These are phyloP conservation scores for Cladorrhinum sp. DNA, from an alignment of 2,329 filamentous ascomycete genomes.

Conservation along the genomic window DNA sequence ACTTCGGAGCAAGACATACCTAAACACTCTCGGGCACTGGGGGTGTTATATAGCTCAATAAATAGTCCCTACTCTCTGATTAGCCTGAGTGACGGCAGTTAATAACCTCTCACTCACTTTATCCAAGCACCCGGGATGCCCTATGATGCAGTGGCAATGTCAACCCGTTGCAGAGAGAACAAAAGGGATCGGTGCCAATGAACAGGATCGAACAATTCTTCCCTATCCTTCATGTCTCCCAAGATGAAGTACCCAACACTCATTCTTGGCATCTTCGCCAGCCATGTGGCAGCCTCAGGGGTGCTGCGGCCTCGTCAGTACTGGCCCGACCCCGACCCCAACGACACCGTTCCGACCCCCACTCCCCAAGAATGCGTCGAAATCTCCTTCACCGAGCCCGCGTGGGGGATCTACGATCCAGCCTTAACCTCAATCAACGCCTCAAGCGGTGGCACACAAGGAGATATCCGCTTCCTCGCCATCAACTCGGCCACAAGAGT, in stretches of 20 bases:
- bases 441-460: slow-evolving; percentile 19
- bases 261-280: not conserved
- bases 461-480: slow-evolving; percentile 21
- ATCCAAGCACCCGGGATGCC: not conserved
- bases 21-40: not conserved
- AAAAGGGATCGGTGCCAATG: not conserved
- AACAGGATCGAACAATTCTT: not conserved
- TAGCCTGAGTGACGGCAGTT: slow-evolving; percentile 2
- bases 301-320: slow-evolving; percentile 11
- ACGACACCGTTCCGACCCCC: not conserved
- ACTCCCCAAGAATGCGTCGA: slow-evolving; percentile 15
- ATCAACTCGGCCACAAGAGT: slow-evolving; percentile 18
- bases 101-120: not conserved
- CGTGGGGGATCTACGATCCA: slow-evolving; percentile 20
- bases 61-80: not conserved
- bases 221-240: not conserved
- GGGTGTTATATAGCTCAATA: not conserved
- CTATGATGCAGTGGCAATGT: not conserved
- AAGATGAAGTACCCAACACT: not conserved
- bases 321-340: slow-evolving; percentile 8
- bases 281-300: not conserved
- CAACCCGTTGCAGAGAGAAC: not conserved
- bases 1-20: not conserved
- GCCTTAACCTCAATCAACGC: slow-evolving; percentile 14
- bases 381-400: slow-evolving; percentile 19